These are phyloP conservation scores for Volutella citrinella DNA, from an alignment of 2,329 filamentous ascomycete genomes.

Conservation along the genomic window DNA sequence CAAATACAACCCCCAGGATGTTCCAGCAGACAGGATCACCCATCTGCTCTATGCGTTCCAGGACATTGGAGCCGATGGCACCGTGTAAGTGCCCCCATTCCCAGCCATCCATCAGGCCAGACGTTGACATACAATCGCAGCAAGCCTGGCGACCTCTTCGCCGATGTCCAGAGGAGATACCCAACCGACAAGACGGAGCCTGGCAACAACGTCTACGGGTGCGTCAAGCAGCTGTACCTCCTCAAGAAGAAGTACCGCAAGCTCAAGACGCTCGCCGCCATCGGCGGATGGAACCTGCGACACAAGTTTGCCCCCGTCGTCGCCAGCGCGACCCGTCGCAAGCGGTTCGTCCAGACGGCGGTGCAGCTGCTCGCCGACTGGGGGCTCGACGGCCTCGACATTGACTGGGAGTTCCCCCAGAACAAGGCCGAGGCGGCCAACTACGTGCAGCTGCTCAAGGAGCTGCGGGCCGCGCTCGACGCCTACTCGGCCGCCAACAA, in stretches of 20 bases:
- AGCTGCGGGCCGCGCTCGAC: slow-evolving; percentile 39
- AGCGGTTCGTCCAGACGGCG: slow-evolving; percentile 64
- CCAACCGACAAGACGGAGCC: slow-evolving; percentile 57
- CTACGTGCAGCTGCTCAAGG: slow-evolving; percentile 20
- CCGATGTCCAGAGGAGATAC: slow-evolving; percentile 65
- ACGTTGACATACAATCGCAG: no score
- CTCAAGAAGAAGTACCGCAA: slow-evolving; percentile 75
- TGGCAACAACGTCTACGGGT: slow-evolving; percentile 70
- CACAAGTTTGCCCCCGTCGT: slow-evolving; percentile 47
- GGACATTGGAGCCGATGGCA: slow-evolving; percentile 43
- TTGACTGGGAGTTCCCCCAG: slow-evolving; percentile 55
- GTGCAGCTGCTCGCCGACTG: slow-evolving; percentile 68
- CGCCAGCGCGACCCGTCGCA: slow-evolving; percentile 58
- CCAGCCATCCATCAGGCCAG: slow-evolving; percentile 1
- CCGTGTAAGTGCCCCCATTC: slow-evolving; percentile 36
- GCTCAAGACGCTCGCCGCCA: slow-evolving; percentile 75
- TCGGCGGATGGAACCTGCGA: slow-evolving; percentile 80
- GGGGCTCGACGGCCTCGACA: slow-evolving; percentile 56
- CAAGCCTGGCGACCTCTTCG: slow-evolving; percentile 36
- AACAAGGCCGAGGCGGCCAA: slow-evolving; percentile 34
- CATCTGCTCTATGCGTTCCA: slow-evolving; percentile 66
- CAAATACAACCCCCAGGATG: slow-evolving; percentile 66
- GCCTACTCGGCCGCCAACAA: slow-evolving; percentile 36
- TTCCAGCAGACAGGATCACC: slow-evolving; percentile 67
- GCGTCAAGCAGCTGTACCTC: slow-evolving; percentile 71